These are phyloP conservation scores for Cadophora malorum DNA, from an alignment of 2,329 filamentous ascomycete species.

Conservation along the genomic window DNA sequence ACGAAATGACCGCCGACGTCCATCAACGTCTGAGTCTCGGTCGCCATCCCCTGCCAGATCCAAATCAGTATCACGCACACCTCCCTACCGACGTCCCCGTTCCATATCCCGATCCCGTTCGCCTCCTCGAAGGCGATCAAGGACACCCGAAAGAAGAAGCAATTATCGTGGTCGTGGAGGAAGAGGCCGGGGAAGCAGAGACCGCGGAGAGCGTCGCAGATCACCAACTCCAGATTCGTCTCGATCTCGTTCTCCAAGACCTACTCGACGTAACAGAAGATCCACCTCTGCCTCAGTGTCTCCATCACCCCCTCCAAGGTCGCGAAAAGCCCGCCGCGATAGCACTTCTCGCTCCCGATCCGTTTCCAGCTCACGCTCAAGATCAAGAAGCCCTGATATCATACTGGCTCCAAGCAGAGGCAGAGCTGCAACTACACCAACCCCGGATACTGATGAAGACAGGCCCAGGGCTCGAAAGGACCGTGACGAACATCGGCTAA, in stretches of 20 bases:
- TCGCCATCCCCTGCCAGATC: conserved; percentile 39
- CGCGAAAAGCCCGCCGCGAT: conserved; percentile 40
- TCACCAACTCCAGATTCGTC: conserved; percentile 38
- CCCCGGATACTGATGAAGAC: conserved; percentile 37
- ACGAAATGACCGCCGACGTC: conserved; percentile 43
- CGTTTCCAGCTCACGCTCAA: conserved; percentile 36
- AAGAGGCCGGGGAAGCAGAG: conserved; percentile 42
- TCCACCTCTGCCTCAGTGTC: conserved; percentile 41
- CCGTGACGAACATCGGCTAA: conserved; percentile 45
- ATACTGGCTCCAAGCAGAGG: conserved; percentile 32
- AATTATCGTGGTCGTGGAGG: conserved; percentile 41
- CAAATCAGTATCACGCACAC: conserved; percentile 41
- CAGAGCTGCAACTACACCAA: conserved; percentile 33
- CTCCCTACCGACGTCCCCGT: conserved; percentile 39
- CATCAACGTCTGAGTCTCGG: conserved; percentile 43
- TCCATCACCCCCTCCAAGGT: conserved; percentile 42
- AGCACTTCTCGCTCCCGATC: conserved; percentile 44
- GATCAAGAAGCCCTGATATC: conserved; percentile 39
- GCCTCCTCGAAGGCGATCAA: conserved; percentile 42
- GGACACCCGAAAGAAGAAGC: conserved; percentile 41
- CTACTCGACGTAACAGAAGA: conserved; percentile 41
- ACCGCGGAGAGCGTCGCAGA: conserved; percentile 42
- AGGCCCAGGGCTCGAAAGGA: conserved; percentile 38
- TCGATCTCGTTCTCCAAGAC: conserved; percentile 40
- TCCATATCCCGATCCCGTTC: conserved; percentile 45